Percentiles rank a stretch among this genome's conserved stretches.
Conservation (phyloP, 1,139 yeast species). For the Sugiyamaella paludigena region DNA sequence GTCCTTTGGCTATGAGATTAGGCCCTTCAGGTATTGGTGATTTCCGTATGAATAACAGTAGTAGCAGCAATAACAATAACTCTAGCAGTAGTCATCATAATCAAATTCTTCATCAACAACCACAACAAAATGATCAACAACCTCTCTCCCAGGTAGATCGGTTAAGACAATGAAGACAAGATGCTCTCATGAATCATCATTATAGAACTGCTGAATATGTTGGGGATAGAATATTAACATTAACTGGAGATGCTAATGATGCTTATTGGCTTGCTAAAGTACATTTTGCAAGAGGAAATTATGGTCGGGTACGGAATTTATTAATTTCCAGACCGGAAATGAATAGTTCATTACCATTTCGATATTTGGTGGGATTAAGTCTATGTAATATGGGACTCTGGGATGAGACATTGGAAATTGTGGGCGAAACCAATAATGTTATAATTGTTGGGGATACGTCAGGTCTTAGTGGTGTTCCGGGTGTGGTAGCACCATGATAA, state of each 20-base stretch:
- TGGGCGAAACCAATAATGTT: constrained; percentile 68
- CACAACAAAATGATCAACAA: too few species aligned
- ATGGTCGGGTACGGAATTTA: constrained; percentile 72
- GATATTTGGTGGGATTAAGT: constrained; percentile 79
- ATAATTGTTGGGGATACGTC: neutral
- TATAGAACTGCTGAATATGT: constrained; percentile 85
- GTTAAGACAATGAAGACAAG: constrained; percentile 88
- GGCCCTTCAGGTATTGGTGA: constrained; percentile 4
- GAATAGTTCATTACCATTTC: constrained; percentile 62
- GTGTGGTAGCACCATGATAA: neutral
- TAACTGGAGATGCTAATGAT: constrained; percentile 82
- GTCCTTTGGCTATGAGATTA: constrained; percentile 7
- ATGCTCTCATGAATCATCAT: constrained; percentile 90
- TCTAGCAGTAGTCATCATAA: neutral
- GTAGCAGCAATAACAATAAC: neutral
- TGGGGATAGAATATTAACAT: constrained; percentile 83
- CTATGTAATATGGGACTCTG: constrained; percentile 69
- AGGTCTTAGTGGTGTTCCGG: neutral
- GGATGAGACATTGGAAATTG: constrained; percentile 85
- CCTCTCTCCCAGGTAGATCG: constrained; percentile 75
- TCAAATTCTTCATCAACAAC: too few species aligned
- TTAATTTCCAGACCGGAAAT: constrained; percentile 36
- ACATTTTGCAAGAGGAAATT: constrained; percentile 70
- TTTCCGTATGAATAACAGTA: neutral
- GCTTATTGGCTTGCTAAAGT: constrained; percentile 97